Evolutionary conservation across 352 stramenopile species (phyloP), one percentile per base, ranked within the genome.

Genomic region (Globisporangium nagaii): DNA sequence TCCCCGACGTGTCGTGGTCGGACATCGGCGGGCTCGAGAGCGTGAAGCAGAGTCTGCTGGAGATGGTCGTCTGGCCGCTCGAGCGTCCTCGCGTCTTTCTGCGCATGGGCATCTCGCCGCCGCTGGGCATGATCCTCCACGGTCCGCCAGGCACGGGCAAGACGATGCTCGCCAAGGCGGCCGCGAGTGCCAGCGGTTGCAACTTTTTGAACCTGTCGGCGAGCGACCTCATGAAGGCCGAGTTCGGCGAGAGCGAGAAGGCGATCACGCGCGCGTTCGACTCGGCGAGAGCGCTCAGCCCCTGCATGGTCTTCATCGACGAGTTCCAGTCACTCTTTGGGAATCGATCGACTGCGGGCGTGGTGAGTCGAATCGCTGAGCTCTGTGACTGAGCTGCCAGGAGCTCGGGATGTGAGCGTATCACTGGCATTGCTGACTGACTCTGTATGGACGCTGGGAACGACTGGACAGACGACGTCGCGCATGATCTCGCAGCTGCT

Each of bases 261-360:
- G 81, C 79, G 1, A 83, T 93, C 22, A 78, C 77, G 8, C 65
- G 67, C 3, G 70, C 77, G 3, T 95, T 95, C 31, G 75, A 87
- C 39, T 85, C 78, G 8, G 83, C 85, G 4, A 71, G 77, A 3
- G 71, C 77, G 3, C 57, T 91, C 13, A 91, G 79, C 67, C 85
- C 85, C 15, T 95, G 85, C 48, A 81, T 95, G 67, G 58, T 95
- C 7, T 95, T 95, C 57, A 88, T 95, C 35, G 85, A 95, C 47
- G 85, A 95, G 60, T 93, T 95, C 52, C 81, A 95, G 58, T 91
- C 85, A 10, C 53, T 95, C 0, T 95, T 95, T 56, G 84, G 81
- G 4, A 88, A 79, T 32, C 75, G 84, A 44, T 74, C 69, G n/a
- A 90, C 79, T 0, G 74, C 79, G 36, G 84, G 84, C 19, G 63